Evolutionary conservation across 106 monocot genomes (phyloP).

Genomic region (Alisma plantagoaquatica): DNA sequence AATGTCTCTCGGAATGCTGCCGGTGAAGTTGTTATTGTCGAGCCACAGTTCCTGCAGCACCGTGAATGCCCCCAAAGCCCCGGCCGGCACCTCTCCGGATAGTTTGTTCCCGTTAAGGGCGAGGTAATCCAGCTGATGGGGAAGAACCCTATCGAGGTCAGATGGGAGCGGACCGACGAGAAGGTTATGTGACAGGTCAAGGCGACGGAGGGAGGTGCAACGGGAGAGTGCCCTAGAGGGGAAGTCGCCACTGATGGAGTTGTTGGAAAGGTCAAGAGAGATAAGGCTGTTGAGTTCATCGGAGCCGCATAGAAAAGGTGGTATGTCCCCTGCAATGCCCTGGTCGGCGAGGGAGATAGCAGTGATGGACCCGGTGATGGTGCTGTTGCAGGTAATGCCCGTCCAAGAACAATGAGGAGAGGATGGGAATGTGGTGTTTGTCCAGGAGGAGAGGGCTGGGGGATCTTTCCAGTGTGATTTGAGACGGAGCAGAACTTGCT

Average conservation of each 20-base stretch:
- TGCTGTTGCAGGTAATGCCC: constrained; percentile 5
- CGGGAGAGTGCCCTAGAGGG: constrained; percentile 23
- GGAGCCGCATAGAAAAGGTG: constrained; percentile 26
- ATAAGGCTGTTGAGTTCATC: constrained; percentile 33
- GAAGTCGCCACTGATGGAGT: constrained; percentile 33
- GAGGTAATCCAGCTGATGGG: not conserved
- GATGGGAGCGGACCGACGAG: constrained; percentile 42
- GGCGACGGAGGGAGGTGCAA: constrained; percentile 35
- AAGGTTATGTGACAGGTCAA: constrained; percentile 46
- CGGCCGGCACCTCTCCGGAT: constrained; percentile 40
- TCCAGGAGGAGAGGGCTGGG: constrained; percentile 3
- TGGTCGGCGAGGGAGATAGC: not conserved
- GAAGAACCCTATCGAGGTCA: not conserved
- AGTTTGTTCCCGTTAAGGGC: constrained; percentile 40
- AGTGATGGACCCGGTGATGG: not conserved
- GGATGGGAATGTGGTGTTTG: not conserved
- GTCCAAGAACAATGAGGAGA: not conserved
- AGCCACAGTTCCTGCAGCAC: constrained; percentile 19
- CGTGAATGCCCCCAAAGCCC: constrained; percentile 19
- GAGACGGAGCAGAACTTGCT: not conserved
- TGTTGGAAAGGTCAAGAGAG: constrained; percentile 34
- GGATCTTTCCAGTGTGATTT: constrained; percentile 1
- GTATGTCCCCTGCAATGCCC: constrained; percentile 12
- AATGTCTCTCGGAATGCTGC: constrained; percentile 28
- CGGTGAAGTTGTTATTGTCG: constrained; percentile 50